phyloP scores from a whole-genome alignment of 2,329 filamentous ascomycete species.

The Daldinia sp. region DNA sequence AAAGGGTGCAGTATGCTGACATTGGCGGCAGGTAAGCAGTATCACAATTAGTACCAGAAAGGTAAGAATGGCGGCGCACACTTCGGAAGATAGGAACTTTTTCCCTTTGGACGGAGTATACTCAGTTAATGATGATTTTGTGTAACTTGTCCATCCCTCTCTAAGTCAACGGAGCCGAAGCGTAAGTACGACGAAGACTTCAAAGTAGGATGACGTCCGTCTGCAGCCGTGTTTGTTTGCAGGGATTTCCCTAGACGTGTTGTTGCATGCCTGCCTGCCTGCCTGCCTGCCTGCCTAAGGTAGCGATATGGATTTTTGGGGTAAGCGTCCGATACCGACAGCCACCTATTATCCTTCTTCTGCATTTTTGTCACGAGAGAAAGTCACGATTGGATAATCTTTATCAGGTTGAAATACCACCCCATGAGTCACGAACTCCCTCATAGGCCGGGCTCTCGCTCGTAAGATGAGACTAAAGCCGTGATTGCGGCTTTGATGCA shows the following conservation, averaged over 20 bases:
- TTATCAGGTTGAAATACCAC: neutral
- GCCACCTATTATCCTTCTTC: neutral
- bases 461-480: neutral
- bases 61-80: neutral
- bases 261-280: neutral
- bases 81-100: neutral
- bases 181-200: conserved; percentile 1
- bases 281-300: neutral
- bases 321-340: neutral
- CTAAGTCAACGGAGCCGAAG: neutral
- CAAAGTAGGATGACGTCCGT: neutral
- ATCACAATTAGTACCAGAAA: no score
- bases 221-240: neutral
- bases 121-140: no score
- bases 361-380: neutral
- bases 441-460: neutral
- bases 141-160: no score
- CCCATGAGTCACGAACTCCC: neutral
- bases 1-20: no score
- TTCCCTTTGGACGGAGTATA: neutral
- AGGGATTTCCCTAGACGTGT: neutral
- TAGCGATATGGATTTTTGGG: conserved; percentile 1
- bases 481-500: neutral
- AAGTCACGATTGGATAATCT: neutral
- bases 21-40: no score